phyloP scores from a whole-genome alignment of 768 basidiomycete species.

The Pleurotus platypus region DNA sequence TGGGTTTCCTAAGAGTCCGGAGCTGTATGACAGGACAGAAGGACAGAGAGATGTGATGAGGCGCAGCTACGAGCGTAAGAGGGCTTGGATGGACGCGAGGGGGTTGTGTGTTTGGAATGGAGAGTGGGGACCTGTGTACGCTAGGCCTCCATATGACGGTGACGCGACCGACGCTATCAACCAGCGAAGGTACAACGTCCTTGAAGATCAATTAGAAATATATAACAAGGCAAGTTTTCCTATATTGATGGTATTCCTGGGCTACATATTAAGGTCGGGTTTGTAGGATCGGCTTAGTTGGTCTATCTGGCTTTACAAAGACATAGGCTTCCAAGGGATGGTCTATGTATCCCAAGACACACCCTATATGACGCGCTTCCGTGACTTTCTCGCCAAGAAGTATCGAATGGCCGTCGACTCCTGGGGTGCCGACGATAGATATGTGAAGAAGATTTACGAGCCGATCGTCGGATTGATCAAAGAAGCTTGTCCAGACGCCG shows the following conservation, averaged over 20 bases:
- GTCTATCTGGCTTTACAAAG: conserved; percentile 89
- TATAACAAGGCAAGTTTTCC: conserved; percentile 51
- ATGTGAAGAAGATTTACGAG: conserved; percentile 56
- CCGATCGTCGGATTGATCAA: conserved; percentile 54
- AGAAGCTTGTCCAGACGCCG: conserved; percentile 27
- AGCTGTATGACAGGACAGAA: conserved; percentile 48
- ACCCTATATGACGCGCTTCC: conserved; percentile 68
- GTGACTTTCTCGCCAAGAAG: conserved; percentile 71
- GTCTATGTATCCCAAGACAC: conserved; percentile 66
- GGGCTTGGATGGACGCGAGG: conserved; percentile 71
- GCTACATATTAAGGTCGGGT: conserved; percentile 59
- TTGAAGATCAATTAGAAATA: conserved; percentile 70
- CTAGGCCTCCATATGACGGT: conserved; percentile 56
- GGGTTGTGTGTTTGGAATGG: conserved; percentile 75
- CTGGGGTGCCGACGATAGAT: conserved; percentile 68
- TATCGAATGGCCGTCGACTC: conserved; percentile 73
- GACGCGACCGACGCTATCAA: conserved; percentile 64
- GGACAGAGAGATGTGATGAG: conserved; percentile 49
- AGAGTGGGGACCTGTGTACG: conserved; percentile 84
- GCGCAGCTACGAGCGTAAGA: conserved; percentile 67
- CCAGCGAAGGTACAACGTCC: conserved; percentile 55
- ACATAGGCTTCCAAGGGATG: conserved; percentile 87
- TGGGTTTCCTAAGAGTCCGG: conserved; percentile 64
- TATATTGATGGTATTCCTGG: conserved; percentile 61
- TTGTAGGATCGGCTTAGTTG: conserved; percentile 61